Evolutionary conservation across 2,329 filamentous ascomycete species (phyloP).

Genomic region (Monilinia fructigena): DNA sequence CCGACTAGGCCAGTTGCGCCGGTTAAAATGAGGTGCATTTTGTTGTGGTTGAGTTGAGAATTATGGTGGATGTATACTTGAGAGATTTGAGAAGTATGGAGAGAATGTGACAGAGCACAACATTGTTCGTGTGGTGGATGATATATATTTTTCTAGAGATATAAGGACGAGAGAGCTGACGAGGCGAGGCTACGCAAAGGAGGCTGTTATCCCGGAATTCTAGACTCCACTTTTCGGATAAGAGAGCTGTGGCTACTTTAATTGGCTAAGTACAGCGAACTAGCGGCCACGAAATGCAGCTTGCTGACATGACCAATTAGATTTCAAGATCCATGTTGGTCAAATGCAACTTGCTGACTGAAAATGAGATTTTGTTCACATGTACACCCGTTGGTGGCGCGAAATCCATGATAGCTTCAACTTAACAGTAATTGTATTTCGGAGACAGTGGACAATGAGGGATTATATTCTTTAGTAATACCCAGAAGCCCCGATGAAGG

Average conservation of each 20-base stretch:
- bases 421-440: not conserved
- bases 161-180: not conserved
- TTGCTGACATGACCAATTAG: conserved; percentile 6
- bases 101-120: no score
- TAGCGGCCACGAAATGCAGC: not conserved
- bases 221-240: not conserved
- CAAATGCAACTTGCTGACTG: conserved; percentile 9
- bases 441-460: not conserved
- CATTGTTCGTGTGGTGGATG: not conserved
- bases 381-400: not conserved
- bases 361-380: not conserved
- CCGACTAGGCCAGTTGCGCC: conserved; percentile 68
- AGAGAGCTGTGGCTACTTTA: not conserved
- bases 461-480: not conserved
- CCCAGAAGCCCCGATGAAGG: not conserved
- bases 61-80: not conserved
- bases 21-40: conserved; percentile 65
- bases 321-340: not conserved
- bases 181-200: not conserved
- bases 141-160: not conserved
- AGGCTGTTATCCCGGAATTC: not conserved
- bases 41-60: not conserved
- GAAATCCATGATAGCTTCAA: not conserved
- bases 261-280: not conserved
- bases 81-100: not conserved